Conservation (phyloP, 176 grass and related monocot genomes). For the Zoysia pacifica region DNA sequence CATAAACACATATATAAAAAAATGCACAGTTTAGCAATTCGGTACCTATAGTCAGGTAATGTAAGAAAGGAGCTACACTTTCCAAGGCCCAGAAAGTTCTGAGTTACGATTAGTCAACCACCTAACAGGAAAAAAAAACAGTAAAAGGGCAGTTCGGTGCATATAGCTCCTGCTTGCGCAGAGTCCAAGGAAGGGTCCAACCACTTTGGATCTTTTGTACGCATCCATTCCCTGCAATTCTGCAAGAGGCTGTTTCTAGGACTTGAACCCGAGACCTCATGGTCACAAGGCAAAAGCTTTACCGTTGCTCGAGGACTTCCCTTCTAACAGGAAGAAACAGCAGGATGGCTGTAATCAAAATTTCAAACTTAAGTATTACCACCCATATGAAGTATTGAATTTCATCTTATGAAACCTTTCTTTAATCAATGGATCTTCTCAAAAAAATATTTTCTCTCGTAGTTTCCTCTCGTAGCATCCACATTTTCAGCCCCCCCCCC, state of each 20-base stretch:
- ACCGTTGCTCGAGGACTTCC: no score
- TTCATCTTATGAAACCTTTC: background rate
- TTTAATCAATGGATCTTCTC: background rate
- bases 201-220: no score
- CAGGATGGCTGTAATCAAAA: background rate
- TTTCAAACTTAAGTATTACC: background rate
- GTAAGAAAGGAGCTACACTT: conserved; percentile 12
- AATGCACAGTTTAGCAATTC: background rate
- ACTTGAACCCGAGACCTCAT: no score
- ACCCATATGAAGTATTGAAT: background rate
- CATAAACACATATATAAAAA: background rate
- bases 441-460: background rate
- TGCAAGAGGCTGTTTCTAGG: no score
- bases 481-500: background rate
- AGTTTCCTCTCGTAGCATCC: background rate
- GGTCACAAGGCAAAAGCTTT: no score
- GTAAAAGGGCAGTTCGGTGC: no score
- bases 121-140: conserved; percentile 17
- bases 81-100: conserved; percentile 12
- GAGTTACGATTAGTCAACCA: background rate
- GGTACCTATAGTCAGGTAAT: background rate
- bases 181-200: no score
- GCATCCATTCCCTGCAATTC: no score
- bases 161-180: no score
- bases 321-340: conserved; percentile 12